Evolutionary conservation across 2,329 filamentous ascomycete genomes (phyloP), one percentile per base, ranked within the genome.

Genomic region (Alternaria gaisen): DNA sequence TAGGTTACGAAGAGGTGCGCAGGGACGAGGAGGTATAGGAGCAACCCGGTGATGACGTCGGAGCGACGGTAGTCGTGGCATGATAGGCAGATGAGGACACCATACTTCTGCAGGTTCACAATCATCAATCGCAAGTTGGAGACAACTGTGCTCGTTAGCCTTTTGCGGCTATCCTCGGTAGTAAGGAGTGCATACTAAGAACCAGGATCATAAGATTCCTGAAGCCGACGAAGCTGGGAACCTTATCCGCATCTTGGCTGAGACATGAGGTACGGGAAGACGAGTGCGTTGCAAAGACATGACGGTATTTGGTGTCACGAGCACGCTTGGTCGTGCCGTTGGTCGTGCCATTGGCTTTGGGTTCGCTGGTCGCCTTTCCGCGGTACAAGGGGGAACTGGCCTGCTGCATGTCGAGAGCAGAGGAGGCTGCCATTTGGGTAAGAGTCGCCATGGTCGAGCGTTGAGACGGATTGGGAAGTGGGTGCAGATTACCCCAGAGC

Each of bases 71-170:
- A 96, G 79, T 96, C 92, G 78, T 97, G 93, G 76, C 94, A 97
- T 67, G 88, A 88, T 61, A 99, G 83, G 75, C 94, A 97, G 67
- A 99, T 96, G 60, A 98, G 84, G 59, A 98, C 93, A 55, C 95
- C 95, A 76, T 99, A 99, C 91, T 97, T 97, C 83, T 94, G 92
- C 69, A 94, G 92, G 76, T 99, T 99, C 80, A 98, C 95, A 74
- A 99, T 93, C 82, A 98, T 92, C 72, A 99, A 85, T 66, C 95
- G 90, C 53, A 99, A 81, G 77, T 99, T 99, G 72, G 94, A 95
- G 51, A 94, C 93, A 73, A 98, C 92, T 93, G 69, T 30, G 62
- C 43, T 42, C 53, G 60, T 75, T 63, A 81, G 76, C 57, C 18
- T 28, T 28, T 51, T 8, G 24, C 32, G 46, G 26, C 46, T 12